phyloP scores from a whole-genome alignment of 768 basidiomycete genomes.

The Cubamyces lactineus region DNA sequence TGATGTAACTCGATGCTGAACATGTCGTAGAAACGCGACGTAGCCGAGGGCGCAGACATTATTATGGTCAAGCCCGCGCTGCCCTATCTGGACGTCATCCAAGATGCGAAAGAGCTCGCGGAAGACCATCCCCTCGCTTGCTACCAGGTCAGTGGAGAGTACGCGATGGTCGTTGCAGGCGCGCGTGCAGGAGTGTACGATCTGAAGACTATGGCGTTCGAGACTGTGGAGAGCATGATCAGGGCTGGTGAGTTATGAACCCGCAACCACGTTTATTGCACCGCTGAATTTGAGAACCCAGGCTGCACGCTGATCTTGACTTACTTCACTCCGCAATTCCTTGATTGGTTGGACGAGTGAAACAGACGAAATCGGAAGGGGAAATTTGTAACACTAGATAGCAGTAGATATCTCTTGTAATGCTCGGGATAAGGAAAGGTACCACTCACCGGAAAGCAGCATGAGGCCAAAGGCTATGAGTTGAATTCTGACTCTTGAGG shows the following conservation, averaged over 20 bases:
- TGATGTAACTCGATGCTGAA: not conserved
- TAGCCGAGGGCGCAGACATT: slow-evolving; percentile 91
- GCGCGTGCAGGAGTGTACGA: slow-evolving; percentile 94
- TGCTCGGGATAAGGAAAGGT: not conserved
- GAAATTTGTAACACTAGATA: not conserved
- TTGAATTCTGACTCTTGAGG: too few relatives aligned
- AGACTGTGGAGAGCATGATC: slow-evolving; percentile 88
- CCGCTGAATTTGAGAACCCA: slow-evolving; percentile 33
- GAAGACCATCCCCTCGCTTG: slow-evolving; percentile 92
- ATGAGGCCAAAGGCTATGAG: too few relatives aligned
- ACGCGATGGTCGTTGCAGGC: slow-evolving; percentile 95
- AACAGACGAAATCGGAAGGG: not conserved
- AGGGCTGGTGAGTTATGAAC: slow-evolving; percentile 71
- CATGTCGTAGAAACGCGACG: slow-evolving; percentile 76
- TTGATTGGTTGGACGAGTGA: slow-evolving; percentile 73
- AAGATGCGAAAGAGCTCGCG: slow-evolving; percentile 81
- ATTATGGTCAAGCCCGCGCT: slow-evolving; percentile 98
- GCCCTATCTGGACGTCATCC: slow-evolving; percentile 96
- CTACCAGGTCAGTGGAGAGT: slow-evolving; percentile 98
- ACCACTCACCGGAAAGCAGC: not conserved
- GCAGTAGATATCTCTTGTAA: slow-evolving; percentile 2
- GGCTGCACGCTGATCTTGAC: slow-evolving; percentile 89
- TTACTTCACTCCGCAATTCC: slow-evolving; percentile 96
- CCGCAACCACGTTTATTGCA: not conserved
- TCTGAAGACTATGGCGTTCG: slow-evolving; percentile 91